These are phyloP conservation scores for Apiotrichum siamense DNA, from an alignment of 1,284 basidiomycete species.

Conservation along the genomic window DNA sequence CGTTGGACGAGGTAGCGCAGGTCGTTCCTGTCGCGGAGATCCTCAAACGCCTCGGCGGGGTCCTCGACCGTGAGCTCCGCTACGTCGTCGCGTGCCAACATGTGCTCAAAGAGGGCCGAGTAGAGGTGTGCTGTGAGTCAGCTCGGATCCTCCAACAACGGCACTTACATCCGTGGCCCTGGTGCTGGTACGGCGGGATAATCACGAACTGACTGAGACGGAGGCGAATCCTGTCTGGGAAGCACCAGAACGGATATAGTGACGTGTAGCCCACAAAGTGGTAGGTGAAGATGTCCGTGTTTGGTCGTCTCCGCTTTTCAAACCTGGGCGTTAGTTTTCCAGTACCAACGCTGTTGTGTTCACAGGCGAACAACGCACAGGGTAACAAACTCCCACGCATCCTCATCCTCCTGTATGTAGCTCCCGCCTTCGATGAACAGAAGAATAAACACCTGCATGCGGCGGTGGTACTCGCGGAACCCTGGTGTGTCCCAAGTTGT, in stretches of 20 bases:
- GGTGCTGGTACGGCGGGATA: constrained; percentile 80
- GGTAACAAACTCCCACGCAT: constrained; percentile 78
- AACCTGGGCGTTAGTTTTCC: constrained; percentile 53
- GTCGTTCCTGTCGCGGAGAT: constrained; percentile 87
- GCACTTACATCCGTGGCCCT: constrained; percentile 79
- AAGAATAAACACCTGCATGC: constrained; percentile 90
- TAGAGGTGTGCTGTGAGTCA: constrained; percentile 71
- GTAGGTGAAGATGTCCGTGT: constrained; percentile 54
- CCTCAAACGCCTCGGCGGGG: constrained; percentile 68
- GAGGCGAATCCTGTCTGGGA: constrained; percentile 76
- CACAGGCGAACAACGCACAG: constrained; percentile 55
- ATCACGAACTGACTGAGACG: constrained; percentile 93
- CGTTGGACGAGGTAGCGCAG: constrained; percentile 60
- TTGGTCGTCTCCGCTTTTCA: constrained; percentile 65
- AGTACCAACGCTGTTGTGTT: too few relatives aligned
- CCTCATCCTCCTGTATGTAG: constrained; percentile 82
- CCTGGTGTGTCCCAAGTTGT: constrained; percentile 79
- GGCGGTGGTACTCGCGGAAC: constrained; percentile 85
- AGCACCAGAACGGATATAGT: constrained; percentile 88
- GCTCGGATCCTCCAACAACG: neutral
- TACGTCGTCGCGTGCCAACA: constrained; percentile 61
- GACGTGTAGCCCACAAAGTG: constrained; percentile 91
- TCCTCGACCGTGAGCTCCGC: constrained; percentile 94
- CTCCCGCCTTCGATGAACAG: constrained; percentile 93
- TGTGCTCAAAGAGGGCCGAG: constrained; percentile 73